Evolutionary conservation across 2,329 filamentous ascomycete species (phyloP).

Genomic region (Colletotrichum cuscutae): DNA sequence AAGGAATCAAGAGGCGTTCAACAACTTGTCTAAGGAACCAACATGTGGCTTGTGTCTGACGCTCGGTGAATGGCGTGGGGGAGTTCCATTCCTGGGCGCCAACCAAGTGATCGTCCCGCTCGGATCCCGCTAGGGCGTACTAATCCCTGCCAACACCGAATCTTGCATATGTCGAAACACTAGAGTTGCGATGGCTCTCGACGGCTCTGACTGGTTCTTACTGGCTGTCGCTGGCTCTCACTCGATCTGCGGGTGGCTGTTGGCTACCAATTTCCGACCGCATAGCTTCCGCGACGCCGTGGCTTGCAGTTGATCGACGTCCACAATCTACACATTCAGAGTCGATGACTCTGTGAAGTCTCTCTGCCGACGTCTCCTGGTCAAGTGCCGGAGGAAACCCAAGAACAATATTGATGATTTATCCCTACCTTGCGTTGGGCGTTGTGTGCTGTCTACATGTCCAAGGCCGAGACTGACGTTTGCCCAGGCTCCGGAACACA

Average conservation of each 20-base stretch:
- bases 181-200: constrained; percentile 32
- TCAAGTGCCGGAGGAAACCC: not conserved
- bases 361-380: not conserved
- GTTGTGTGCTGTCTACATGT: not conserved
- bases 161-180: constrained; percentile 35
- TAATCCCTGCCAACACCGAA: constrained; percentile 34
- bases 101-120: constrained; percentile 31
- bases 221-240: not conserved
- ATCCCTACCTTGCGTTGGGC: not conserved
- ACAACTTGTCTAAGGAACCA: not conserved
- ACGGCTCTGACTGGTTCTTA: constrained; percentile 12
- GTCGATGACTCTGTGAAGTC: constrained; percentile 11
- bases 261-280: constrained; percentile 5
- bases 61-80: constrained; percentile 29
- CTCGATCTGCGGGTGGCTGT: not conserved
- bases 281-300: constrained; percentile 4
- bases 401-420: not conserved
- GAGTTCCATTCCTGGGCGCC: constrained; percentile 30
- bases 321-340: not conserved
- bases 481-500: not conserved
- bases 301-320: constrained; percentile 32
- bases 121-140: constrained; percentile 28
- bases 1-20: not conserved
- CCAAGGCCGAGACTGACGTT: constrained; percentile 2
- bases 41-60: constrained; percentile 17